phyloP scores from a whole-genome alignment of 495 filamentous ascomycete species.

The Daldinia caldariorum region DNA sequence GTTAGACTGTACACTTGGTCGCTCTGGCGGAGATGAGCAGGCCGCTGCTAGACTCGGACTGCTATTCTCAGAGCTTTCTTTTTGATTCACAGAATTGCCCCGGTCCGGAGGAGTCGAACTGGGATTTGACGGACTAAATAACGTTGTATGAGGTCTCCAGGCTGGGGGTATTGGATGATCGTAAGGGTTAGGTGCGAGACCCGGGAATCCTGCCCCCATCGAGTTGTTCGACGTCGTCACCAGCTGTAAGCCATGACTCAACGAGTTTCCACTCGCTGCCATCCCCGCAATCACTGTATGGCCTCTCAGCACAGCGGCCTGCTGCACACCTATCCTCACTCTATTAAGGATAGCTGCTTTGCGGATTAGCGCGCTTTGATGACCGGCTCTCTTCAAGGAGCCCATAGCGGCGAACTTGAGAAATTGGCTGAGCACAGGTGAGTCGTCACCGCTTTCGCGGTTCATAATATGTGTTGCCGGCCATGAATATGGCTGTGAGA shows the following conservation, averaged over 20 bases:
- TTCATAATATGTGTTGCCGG: constrained; percentile 75
- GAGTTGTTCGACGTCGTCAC: constrained; percentile 34
- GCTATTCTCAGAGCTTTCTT: not conserved
- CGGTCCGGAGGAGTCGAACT: not conserved
- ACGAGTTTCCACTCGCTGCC: constrained; percentile 38
- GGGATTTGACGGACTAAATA: constrained; percentile 23
- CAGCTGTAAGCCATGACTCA: constrained; percentile 41
- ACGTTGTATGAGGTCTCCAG: constrained; percentile 41
- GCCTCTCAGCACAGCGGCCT: constrained; percentile 40
- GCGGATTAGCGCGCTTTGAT: constrained; percentile 53
- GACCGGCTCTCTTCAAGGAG: constrained; percentile 41
- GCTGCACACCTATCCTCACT: constrained; percentile 53
- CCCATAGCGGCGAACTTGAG: constrained; percentile 55
- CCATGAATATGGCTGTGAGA: constrained; percentile 72
- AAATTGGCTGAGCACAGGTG: constrained; percentile 59
- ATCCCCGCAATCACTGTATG: constrained; percentile 42
- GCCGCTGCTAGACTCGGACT: not conserved
- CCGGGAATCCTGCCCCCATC: constrained; percentile 30
- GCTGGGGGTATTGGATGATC: constrained; percentile 31
- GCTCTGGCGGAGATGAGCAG: constrained; percentile 1
- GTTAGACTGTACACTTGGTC: not conserved
- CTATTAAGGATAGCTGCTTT: constrained; percentile 67
- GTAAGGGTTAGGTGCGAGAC: constrained; percentile 21
- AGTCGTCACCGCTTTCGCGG: constrained; percentile 61
- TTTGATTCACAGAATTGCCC: not conserved